Conservation (phyloP, 164 flowering plant species). For the Tinospora cordifolia region DNA sequence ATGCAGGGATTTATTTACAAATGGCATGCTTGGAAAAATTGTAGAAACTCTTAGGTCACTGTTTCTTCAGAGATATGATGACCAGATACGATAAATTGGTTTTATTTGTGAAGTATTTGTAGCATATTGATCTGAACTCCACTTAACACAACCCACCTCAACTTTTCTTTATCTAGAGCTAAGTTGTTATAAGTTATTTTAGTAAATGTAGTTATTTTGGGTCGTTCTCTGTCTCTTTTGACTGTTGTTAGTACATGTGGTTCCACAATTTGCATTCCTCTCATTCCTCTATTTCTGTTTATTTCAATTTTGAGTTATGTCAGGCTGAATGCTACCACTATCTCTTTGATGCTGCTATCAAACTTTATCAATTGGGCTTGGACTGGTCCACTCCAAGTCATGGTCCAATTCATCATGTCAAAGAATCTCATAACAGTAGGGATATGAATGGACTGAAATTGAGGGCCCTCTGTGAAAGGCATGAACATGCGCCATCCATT, state of each 20-base stretch:
- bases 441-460: conserved; percentile 26
- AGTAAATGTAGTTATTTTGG: not conserved
- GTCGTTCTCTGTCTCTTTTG: not conserved
- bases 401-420: conserved; percentile 44
- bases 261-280: not conserved
- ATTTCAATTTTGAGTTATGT: conserved; percentile 10
- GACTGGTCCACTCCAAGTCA: conserved; percentile 78
- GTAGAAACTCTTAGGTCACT: too few species aligned
- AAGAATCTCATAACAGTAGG: conserved; percentile 18
- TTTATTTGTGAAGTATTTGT: too few species aligned
- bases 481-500: conserved; percentile 19
- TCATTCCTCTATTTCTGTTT: not conserved
- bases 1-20: too few species aligned
- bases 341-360: conserved; percentile 92
- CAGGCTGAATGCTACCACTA: conserved; percentile 95
- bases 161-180: too few species aligned
- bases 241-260: not conserved
- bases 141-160: too few species aligned
- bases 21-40: too few species aligned
- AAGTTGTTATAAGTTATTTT: too few species aligned
- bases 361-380: conserved; percentile 75
- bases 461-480: conserved; percentile 18
- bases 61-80: too few species aligned
- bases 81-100: too few species aligned
- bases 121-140: too few species aligned